A percentile compares a stretch with the other conserved stretches of the same genome.
Evolutionary conservation across 768 basidiomycete genomes (phyloP).

Genomic region (Atractiella rhizophila): DNA sequence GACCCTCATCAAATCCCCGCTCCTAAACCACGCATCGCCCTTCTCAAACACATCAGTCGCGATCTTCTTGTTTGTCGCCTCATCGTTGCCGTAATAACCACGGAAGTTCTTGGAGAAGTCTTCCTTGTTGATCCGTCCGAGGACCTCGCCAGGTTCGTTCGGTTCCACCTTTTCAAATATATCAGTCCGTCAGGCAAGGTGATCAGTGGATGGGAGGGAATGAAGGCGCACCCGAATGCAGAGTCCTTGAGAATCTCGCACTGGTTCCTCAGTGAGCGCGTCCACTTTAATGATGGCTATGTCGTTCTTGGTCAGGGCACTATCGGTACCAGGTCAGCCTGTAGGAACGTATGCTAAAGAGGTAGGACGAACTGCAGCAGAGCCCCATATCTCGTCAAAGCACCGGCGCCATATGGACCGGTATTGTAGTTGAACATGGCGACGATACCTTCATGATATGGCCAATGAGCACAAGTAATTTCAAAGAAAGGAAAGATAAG

Average conservation of each 20-base stretch:
- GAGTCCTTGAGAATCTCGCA: neutral
- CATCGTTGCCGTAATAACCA: conserved; percentile 8
- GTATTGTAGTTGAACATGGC: conserved; percentile 3
- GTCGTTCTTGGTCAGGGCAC: no score
- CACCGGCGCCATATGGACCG: conserved; percentile 6
- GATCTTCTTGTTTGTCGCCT: conserved; percentile 13
- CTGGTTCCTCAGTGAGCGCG: conserved; percentile 9
- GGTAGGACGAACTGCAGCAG: neutral
- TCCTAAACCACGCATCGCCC: conserved; percentile 7
- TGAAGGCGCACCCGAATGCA: conserved; percentile 1
- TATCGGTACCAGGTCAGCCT: no score
- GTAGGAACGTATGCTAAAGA: no score
- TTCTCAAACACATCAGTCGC: conserved; percentile 6
- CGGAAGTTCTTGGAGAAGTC: neutral
- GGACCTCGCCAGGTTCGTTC: conserved; percentile 10
- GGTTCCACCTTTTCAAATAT: neutral
- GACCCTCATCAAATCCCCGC: conserved; percentile 8
- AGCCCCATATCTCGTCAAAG: conserved; percentile 6
- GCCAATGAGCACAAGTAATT: neutral
- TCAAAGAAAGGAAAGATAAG: neutral
- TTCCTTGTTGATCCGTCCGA: conserved; percentile 1
- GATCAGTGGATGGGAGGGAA: neutral
- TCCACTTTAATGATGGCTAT: conserved; percentile 7
- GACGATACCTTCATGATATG: neutral
- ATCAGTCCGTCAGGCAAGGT: neutral